Conservation (phyloP, 768 basidiomycete species). For the Rhodotorula babjevae region DNA sequence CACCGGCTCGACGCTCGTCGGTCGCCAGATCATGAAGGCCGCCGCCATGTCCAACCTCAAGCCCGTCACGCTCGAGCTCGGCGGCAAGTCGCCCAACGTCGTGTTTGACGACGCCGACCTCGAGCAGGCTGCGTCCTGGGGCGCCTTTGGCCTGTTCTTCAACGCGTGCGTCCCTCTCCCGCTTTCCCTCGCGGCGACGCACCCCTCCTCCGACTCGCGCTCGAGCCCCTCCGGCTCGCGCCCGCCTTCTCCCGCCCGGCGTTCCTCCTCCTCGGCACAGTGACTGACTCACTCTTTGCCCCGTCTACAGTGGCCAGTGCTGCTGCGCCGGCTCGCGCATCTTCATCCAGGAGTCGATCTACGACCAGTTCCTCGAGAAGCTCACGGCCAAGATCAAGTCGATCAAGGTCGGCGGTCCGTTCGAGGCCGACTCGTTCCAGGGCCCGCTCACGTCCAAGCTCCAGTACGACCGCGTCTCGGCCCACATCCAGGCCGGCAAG, state of each 20-base stretch:
- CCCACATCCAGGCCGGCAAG: conserved; percentile 71
- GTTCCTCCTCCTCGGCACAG: no score
- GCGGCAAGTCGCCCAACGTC: conserved; percentile 51
- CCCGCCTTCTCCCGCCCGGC: no score
- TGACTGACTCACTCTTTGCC: not conserved
- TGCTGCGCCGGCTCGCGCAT: conserved; percentile 79
- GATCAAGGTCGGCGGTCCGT: conserved; percentile 65
- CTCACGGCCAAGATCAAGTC: conserved; percentile 57
- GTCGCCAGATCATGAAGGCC: conserved; percentile 72
- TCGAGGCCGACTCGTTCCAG: conserved; percentile 58
- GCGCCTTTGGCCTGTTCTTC: conserved; percentile 65
- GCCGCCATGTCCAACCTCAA: conserved; percentile 78
- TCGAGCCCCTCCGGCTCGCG: no score
- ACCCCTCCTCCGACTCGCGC: no score
- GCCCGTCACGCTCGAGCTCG: conserved; percentile 73
- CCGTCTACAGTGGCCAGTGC: conserved; percentile 55
- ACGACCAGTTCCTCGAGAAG: conserved; percentile 65
- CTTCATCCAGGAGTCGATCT: conserved; percentile 71
- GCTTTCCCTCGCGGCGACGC: no score
- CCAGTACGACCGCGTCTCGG: conserved; percentile 67
- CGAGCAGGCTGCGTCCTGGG: conserved; percentile 44
- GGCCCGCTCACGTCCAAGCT: conserved; percentile 72
- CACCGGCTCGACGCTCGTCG: conserved; percentile 76
- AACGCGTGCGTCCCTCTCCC: conserved; percentile 49
- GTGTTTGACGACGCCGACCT: conserved; percentile 54